A percentile compares a stretch with the other conserved stretches of the same genome.
These are phyloP conservation scores for Fragaria iinumae DNA, from an alignment of 306 rosid genomes.

Conservation along the genomic window DNA sequence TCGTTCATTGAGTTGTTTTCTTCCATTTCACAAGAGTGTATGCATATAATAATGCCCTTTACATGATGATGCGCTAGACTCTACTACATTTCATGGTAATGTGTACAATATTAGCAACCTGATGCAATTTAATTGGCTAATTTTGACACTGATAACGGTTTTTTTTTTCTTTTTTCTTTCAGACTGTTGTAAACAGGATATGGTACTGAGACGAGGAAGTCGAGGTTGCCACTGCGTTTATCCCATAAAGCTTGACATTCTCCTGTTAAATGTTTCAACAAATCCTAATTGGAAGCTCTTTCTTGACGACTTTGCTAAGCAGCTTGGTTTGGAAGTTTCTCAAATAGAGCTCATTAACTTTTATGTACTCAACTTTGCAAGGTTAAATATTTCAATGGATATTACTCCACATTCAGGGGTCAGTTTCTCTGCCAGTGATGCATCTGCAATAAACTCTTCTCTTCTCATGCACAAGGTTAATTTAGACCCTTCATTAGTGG, in stretches of 20 bases:
- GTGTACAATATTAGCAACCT: neutral
- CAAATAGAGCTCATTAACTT: conserved; percentile 82
- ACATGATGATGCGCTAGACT: neutral
- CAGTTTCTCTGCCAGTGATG: conserved; percentile 68
- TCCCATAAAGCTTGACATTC: conserved; percentile 91
- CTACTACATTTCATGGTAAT: conserved; percentile 7
- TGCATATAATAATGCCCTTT: neutral
- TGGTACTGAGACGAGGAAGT: conserved; percentile 70
- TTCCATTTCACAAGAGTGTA: neutral
- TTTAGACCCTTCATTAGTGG: conserved; percentile 60
- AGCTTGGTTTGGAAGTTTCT: conserved; percentile 55
- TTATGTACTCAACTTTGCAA: conserved; percentile 56
- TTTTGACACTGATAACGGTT: conserved; percentile 17
- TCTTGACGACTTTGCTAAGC: conserved; percentile 61
- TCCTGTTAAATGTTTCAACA: conserved; percentile 78
- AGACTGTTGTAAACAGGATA: conserved; percentile 84
- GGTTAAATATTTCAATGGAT: conserved; percentile 84
- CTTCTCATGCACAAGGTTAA: conserved; percentile 69
- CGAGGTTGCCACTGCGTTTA: conserved; percentile 73
- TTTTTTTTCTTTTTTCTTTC: conserved; percentile 32
- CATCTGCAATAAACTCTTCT: conserved; percentile 63
- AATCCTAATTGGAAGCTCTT: conserved; percentile 62
- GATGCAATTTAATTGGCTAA: conserved; percentile 3
- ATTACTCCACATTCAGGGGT: conserved; percentile 69
- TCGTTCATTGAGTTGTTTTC: neutral